Evolutionary conservation across 345 rosid species (phyloP).

Genomic region (Moricandia moricandioides): DNA sequence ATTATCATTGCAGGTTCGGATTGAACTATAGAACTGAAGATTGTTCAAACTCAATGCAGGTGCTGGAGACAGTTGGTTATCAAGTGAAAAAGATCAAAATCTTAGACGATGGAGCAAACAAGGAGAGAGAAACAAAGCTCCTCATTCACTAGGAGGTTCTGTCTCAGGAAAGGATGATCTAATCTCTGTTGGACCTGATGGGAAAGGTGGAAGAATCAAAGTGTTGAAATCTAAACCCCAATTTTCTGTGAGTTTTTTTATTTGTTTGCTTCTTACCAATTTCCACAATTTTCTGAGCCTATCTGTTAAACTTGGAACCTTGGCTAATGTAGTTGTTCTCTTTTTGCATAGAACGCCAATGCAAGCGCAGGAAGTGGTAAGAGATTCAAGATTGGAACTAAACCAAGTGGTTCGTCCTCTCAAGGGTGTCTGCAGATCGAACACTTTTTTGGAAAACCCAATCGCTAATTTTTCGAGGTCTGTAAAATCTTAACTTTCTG

Average conservation of each 20-base stretch:
- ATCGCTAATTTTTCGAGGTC: constrained; percentile 27
- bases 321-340: neutral
- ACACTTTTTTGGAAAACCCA: constrained; percentile 45
- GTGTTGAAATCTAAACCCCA: constrained; percentile 60
- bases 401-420: constrained; percentile 48
- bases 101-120: constrained; percentile 91
- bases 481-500: neutral
- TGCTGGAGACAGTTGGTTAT: constrained; percentile 57
- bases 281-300: neutral
- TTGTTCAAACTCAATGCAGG: constrained; percentile 18
- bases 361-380: constrained; percentile 46
- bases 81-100: constrained; percentile 60
- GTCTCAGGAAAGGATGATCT: constrained; percentile 50
- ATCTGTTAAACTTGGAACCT: neutral
- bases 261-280: neutral
- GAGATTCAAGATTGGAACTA: constrained; percentile 56
- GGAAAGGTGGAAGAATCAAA: constrained; percentile 86
- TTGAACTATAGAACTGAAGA: neutral
- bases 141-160: constrained; percentile 25
- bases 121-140: constrained; percentile 41
- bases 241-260: constrained; percentile 47
- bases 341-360: constrained; percentile 18
- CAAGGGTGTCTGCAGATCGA: constrained; percentile 78
- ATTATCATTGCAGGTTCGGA: neutral
- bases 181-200: constrained; percentile 82